Base-by-base conservation (phyloP, 2,329 filamentous ascomycete species). In the Trichoderma harzianum region DNA sequence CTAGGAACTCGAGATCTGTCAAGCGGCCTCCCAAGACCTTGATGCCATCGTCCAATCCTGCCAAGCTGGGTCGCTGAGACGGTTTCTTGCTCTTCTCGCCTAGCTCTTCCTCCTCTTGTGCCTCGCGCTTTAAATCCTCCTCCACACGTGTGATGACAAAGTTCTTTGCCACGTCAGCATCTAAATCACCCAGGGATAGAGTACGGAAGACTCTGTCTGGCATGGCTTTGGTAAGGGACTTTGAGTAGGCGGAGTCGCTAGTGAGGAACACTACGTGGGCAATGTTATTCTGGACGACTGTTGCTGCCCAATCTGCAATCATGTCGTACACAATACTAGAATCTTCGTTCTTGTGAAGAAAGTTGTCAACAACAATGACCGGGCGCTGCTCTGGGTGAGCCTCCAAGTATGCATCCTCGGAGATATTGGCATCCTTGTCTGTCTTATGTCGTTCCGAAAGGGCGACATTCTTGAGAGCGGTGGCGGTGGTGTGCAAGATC, bases 251-350 rank as follows among this genome's bases (percentile, higher is more conserved):
- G 1, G 94, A 89, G 74, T 98, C 95, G 71, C 92, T 94, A 0
- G 95, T 98, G 47, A 99, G 85, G 85, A 98, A 97, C 71, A 99
- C 91, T 71, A 98, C 94, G 80, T 98, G 96, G 0, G 95, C 95
- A 57, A 97, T 87, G 75, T 98, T 97, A 67, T 92, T 91, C 60
- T 93, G 93, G 0, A 96, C 95, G 32, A 98, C 84, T 2, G 90
- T 86, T 5, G 96, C 94, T 1, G 95, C 94, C 93, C 95, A 98
- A 78, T 98, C 94, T 0, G 94, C 90, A 63, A 95, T 85, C 78
- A 93, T 94, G 74, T 95, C 92, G 72, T 93, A 93, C 24, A 95
- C 86, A n/a, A 91, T 83, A 47, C 84, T 83, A 60, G 81, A 79
- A 32, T 91, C 90, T 43, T 91, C 87, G 69, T 86, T 90, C 82